Base-by-base conservation (phyloP, 257 asterid genomes). In the Buddleja alternifolia region DNA sequence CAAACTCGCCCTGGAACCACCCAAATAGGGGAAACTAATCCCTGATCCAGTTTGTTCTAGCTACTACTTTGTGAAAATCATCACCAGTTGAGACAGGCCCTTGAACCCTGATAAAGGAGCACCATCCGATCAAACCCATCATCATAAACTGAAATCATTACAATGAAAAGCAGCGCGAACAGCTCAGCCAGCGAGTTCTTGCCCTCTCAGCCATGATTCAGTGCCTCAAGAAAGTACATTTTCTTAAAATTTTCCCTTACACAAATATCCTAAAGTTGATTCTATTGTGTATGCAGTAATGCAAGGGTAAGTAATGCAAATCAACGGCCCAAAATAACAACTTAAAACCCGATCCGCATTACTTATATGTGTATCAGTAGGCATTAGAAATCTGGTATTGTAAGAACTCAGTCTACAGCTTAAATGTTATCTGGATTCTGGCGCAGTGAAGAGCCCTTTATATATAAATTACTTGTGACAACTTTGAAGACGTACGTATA, bases 141-240 rank as follows among this genome's bases (percentile, higher is more conserved):
- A 7, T 32, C 64, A 70, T 9, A 29, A 50, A 48, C 16, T 14
- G 19, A 53, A 4, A 53, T 51, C 7, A 58, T 73, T 11, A 71
- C 76, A n/a, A 58, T 64, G 56, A 21, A 36, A 42, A 55, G 65
- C 73, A 40, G 61, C 64, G 72, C 44, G 45, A 67, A 32, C 55
- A 67, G 73, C 73, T 67, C 73, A 67, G 73, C 73, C 73, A 67
- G 29, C 32, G 29, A 14, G 19, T 70, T n/a, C 37, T 53, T 3
- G 73, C 72, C 17, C 53, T 64, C 32, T 47, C 71, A 44, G 12
- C 74, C 10, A 44, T 52, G 54, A 67, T 62, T 50, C 67, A 57
- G 7, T 57, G 77, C 2, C 66, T 64, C 53, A 78, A 78, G 19
- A 59, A 78, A 60, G 77, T 52, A 64, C 20, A 54, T 41, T 67